These are phyloP conservation scores for Saccharomycopsis sp. DNA, from an alignment of 805 yeast species.

Conservation along the genomic window DNA sequence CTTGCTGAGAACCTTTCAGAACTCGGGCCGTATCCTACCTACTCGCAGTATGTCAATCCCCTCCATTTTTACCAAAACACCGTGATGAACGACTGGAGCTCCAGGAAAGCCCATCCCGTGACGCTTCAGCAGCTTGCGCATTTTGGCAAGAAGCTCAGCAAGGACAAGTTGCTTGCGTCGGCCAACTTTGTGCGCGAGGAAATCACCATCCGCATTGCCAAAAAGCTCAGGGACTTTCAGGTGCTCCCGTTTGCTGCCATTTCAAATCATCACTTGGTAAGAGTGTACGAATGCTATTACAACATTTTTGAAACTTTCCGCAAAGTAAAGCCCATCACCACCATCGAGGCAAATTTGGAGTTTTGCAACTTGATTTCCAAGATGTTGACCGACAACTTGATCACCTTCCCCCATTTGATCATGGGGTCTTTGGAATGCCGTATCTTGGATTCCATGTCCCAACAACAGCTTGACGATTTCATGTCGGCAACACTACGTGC, in stretches of 20 bases:
- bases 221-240: constrained; percentile 73
- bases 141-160: constrained; percentile 70
- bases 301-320: constrained; percentile 82
- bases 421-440: constrained; percentile 88
- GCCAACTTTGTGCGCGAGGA: constrained; percentile 88
- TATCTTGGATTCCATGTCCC: constrained; percentile 48
- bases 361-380: constrained; percentile 59
- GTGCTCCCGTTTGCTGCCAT: constrained; percentile 74
- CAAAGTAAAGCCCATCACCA: constrained; percentile 55
- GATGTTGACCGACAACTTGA: constrained; percentile 64
- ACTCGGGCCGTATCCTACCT: constrained; percentile 31
- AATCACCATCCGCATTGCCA: constrained; percentile 74
- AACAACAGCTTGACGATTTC: constrained; percentile 55
- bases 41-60: constrained; percentile 40
- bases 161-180: constrained; percentile 66
- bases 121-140: constrained; percentile 85
- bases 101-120: constrained; percentile 76
- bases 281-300: constrained; percentile 83
- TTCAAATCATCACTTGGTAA: constrained; percentile 76
- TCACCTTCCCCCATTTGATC: constrained; percentile 78
- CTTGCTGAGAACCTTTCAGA: constrained; percentile 20
- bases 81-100: constrained; percentile 52
- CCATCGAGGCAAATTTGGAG: constrained; percentile 63
- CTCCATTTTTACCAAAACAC: constrained; percentile 86
- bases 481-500: constrained; percentile 74